Conservation (phyloP, 2,329 filamentous ascomycete species). For the Fusarium palustre region DNA sequence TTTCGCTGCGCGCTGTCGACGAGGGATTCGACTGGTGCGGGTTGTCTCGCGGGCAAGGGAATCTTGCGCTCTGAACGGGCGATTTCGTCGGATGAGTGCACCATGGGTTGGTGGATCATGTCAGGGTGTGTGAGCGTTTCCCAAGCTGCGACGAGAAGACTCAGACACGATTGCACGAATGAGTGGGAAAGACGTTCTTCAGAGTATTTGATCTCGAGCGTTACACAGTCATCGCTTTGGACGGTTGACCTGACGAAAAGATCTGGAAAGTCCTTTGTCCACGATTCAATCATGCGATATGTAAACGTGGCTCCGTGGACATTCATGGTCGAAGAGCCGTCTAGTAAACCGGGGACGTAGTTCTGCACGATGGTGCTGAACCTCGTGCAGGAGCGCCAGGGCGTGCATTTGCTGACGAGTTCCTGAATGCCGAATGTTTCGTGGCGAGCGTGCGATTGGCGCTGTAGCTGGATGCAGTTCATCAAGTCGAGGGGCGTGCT, state of each 20-base stretch:
- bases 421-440: slow-evolving; percentile 64
- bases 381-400: slow-evolving; percentile 65
- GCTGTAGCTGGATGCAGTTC: slow-evolving; percentile 61
- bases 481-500: slow-evolving; percentile 63
- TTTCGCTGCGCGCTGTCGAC: slow-evolving; percentile 57
- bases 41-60: slow-evolving; percentile 51
- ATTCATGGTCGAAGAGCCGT: slow-evolving; percentile 57
- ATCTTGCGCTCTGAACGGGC: slow-evolving; percentile 54
- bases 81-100: slow-evolving; percentile 58
- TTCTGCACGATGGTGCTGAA: slow-evolving; percentile 68
- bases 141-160: slow-evolving; percentile 60
- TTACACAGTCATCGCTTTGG: slow-evolving; percentile 52
- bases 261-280: slow-evolving; percentile 58
- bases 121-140: slow-evolving; percentile 60
- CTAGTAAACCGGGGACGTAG: slow-evolving; percentile 47
- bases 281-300: slow-evolving; percentile 56
- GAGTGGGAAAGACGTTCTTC: slow-evolving; percentile 56
- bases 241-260: slow-evolving; percentile 59
- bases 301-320: slow-evolving; percentile 61
- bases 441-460: slow-evolving; percentile 59
- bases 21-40: slow-evolving; percentile 31
- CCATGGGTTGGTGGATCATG: slow-evolving; percentile 59
- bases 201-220: slow-evolving; percentile 60
- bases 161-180: slow-evolving; percentile 60
- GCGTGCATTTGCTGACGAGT: slow-evolving; percentile 65